Evolutionary conservation across 345 rosid genomes (phyloP), one percentile per base, ranked within the genome.

Genomic region (Pistacia vera): DNA sequence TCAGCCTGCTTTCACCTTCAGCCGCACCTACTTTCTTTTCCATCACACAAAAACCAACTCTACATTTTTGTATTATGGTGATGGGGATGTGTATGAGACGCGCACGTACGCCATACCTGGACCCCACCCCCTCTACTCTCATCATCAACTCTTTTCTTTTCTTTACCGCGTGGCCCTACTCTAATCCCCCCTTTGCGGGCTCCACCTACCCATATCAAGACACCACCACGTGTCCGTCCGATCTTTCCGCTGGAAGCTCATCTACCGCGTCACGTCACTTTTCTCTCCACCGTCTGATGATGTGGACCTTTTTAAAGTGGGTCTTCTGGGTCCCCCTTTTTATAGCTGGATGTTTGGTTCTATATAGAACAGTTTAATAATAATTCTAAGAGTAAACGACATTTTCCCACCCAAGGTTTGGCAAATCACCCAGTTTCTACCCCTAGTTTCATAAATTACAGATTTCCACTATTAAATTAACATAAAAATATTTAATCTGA

Each of bases 201-300:
- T 76, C 83, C 68, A 3, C 62, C 0, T 7, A 4, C 17, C 8
- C 77, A 14, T 60, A 9, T 48, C 49, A 28, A 18, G 63, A 73
- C 63, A 25, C 17, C 74, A 58, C 84, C 88, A 80, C 88, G 82
- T 82, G 88, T 65, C 72, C n/a, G 3, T 17, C 55, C 61, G 35
- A 48, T 48, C 13, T 46, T 18, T 11, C 12, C 13, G 52, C 72
- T 28, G 11, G 55, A 18, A 1, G 76, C 64, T 78, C 69, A 36
- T 66, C 80, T 71, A 48, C 66, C 77, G 52, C 77, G 84, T 75
- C 79, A 78, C 66, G 76, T 79, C 74, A 63, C 48, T 63, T 38
- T 18, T 0, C 14, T 16, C 30, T 49, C 38, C 58, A 33, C 69
- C 61, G 69, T 51, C 17, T 33, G 79, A 72, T 63, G 79, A 78